Evolutionary conservation across 2,329 filamentous ascomycete species (phyloP).

Genomic region (Grosmannia serpens): DNA sequence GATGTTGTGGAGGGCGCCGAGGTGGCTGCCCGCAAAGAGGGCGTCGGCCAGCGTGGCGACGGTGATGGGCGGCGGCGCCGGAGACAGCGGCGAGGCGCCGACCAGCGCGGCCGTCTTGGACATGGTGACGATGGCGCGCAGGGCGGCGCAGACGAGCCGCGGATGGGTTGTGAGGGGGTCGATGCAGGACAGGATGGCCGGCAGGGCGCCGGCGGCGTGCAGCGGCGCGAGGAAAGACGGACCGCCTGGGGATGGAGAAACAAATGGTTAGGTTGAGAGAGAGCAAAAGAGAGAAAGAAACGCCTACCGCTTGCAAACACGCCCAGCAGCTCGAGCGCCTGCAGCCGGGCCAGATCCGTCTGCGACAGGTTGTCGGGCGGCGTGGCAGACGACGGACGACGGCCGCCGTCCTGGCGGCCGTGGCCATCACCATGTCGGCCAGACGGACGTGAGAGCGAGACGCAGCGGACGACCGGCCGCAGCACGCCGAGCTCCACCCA

Average conservation of each 20-base stretch:
- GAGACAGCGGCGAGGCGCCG: constrained; percentile 36
- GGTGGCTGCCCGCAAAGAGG: constrained; percentile 51
- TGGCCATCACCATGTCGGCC: constrained; percentile 6
- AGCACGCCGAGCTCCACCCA: constrained; percentile 63
- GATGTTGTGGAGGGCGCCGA: constrained; percentile 54
- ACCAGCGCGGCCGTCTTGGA: constrained; percentile 37
- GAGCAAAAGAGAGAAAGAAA: neutral
- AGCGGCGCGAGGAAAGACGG: constrained; percentile 67
- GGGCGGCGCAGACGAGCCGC: constrained; percentile 58
- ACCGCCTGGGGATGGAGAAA: constrained; percentile 45
- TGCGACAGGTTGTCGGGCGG: constrained; percentile 35
- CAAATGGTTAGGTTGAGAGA: neutral
- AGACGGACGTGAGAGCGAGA: constrained; percentile 24
- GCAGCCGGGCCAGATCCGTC: constrained; percentile 58
- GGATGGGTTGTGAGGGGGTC: constrained; percentile 52
- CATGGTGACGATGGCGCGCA: constrained; percentile 64
- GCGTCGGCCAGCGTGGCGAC: constrained; percentile 44
- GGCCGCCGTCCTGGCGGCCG: constrained; percentile 27
- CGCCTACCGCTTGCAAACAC: constrained; percentile 71
- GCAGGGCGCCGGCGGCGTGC: constrained; percentile 54
- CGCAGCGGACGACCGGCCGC: constrained; percentile 39
- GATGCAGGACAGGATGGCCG: constrained; percentile 58
- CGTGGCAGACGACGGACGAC: constrained; percentile 6
- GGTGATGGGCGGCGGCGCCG: constrained; percentile 32
- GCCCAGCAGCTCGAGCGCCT: constrained; percentile 74